These are phyloP conservation scores for Paecilomyces variotii DNA, from an alignment of 2,329 filamentous ascomycete species.

Conservation along the genomic window DNA sequence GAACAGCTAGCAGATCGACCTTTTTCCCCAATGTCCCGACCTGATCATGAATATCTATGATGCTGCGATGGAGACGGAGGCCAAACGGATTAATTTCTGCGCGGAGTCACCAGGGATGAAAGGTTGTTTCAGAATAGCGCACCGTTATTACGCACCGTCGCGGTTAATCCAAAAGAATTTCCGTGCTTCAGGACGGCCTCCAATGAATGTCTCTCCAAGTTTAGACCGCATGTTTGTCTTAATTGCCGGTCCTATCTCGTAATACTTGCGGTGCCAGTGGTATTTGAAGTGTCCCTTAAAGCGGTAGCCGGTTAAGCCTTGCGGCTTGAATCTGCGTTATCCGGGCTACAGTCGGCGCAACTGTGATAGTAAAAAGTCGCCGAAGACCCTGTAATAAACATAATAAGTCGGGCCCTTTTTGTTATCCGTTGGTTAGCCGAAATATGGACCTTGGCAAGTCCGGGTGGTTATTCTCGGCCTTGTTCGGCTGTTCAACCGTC, in stretches of 20 bases:
- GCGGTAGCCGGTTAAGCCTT: background rate
- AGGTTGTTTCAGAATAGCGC: conserved; percentile 35
- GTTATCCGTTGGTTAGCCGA: background rate
- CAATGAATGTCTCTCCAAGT: conserved; percentile 8
- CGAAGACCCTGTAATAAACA: background rate
- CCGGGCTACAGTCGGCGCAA: background rate
- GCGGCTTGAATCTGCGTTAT: background rate
- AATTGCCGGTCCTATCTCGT: background rate
- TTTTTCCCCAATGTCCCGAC: conserved; percentile 23
- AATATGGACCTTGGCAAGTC: background rate
- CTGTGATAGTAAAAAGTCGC: background rate
- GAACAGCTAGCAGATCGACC: conserved; percentile 34
- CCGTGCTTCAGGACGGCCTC: conserved; percentile 21
- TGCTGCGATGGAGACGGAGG: conserved; percentile 29
- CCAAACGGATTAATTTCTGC: conserved; percentile 22
- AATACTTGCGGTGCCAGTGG: background rate
- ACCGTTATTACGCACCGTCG: conserved; percentile 34
- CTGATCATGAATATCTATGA: conserved; percentile 20
- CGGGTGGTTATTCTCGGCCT: background rate
- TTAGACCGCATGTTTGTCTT: background rate
- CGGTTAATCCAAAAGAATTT: conserved; percentile 36
- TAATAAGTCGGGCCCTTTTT: background rate
- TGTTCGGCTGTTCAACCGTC: background rate
- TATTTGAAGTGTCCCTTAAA: background rate
- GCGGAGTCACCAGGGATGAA: conserved; percentile 34